Evolutionary conservation across 2,329 filamentous ascomycete species (phyloP).

Genomic region (Neofusicoccum kwambonambiense): DNA sequence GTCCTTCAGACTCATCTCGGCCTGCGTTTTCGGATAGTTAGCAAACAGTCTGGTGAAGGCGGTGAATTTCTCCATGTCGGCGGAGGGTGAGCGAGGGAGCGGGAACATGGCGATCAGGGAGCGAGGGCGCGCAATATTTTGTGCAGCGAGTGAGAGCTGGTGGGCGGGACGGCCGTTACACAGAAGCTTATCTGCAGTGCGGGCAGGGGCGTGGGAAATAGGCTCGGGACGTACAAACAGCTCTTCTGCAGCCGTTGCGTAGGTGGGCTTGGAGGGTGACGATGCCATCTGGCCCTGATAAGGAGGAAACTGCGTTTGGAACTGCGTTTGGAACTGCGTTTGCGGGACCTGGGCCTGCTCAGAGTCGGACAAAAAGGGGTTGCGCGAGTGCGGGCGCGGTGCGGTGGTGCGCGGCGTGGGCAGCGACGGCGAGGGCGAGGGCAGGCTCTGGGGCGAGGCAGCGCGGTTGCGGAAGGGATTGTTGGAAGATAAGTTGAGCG

Average conservation of each 20-base stretch:
- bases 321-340: slow-evolving; percentile 3
- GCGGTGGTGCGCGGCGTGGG: slow-evolving; percentile 40
- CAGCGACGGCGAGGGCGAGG: slow-evolving; percentile 32
- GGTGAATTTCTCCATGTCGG: slow-evolving; percentile 40
- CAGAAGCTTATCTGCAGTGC: slow-evolving; percentile 9
- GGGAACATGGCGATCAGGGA: not conserved
- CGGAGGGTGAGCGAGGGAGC: not conserved
- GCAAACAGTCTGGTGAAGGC: slow-evolving; percentile 41
- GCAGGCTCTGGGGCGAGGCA: slow-evolving; percentile 50
- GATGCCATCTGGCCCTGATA: not conserved
- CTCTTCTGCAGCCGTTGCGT: slow-evolving; percentile 60
- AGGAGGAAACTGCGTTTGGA: slow-evolving; percentile 12
- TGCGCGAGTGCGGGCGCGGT: slow-evolving; percentile 65
- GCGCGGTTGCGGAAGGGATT: slow-evolving; percentile 78
- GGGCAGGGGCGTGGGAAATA: slow-evolving; percentile 20
- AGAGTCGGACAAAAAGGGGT: slow-evolving; percentile 62
- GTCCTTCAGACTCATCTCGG: slow-evolving; percentile 67
- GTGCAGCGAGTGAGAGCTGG: not conserved
- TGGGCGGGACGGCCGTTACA: slow-evolving; percentile 6
- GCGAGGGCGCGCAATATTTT: not conserved
- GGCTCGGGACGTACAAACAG: slow-evolving; percentile 68
- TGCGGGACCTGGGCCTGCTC: slow-evolving; percentile 1
- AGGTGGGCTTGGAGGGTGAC: slow-evolving; percentile 35
- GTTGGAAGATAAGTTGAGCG: slow-evolving; percentile 69
- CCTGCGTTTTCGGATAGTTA: slow-evolving; percentile 53